Percentiles rank a stretch among this genome's conserved stretches.
These are phyloP conservation scores for Globisporangium middletonii DNA, from an alignment of 352 stramenopile genomes.

Conservation along the genomic window DNA sequence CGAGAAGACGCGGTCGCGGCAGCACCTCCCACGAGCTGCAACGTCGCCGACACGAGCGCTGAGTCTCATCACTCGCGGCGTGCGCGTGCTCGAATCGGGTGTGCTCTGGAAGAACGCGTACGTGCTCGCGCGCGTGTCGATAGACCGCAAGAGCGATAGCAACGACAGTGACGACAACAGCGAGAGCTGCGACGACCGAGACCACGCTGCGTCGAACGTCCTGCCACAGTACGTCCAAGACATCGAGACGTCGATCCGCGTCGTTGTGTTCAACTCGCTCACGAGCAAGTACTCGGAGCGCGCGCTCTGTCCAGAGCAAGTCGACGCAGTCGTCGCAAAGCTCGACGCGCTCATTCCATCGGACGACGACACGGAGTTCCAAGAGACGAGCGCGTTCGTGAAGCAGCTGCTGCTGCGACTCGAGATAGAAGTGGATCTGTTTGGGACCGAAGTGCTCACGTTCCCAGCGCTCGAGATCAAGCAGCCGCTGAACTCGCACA, in stretches of 20 bases:
- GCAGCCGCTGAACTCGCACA: constrained; percentile 10
- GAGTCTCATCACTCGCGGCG: neutral
- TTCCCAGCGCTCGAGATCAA: constrained; percentile 38
- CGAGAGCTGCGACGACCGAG: neutral
- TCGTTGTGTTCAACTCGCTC: constrained; percentile 12
- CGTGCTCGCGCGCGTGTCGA: constrained; percentile 30
- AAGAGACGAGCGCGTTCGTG: constrained; percentile 18
- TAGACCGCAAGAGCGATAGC: constrained; percentile 13
- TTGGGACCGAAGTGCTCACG: constrained; percentile 42
- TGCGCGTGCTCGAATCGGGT: constrained; percentile 37
- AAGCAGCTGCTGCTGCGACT: constrained; percentile 30
- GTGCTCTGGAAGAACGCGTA: constrained; percentile 52
- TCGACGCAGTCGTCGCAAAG: constrained; percentile 5
- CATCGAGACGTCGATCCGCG: neutral
- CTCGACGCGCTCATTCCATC: neutral
- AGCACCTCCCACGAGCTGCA: constrained; percentile 11
- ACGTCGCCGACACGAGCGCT: constrained; percentile 11
- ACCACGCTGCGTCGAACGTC: neutral
- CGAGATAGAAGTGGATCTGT: constrained; percentile 51
- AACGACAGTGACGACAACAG: neutral
- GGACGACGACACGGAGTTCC: neutral
- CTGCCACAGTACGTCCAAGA: constrained; percentile 9
- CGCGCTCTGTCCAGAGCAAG: constrained; percentile 6
- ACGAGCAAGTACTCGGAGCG: constrained; percentile 9
- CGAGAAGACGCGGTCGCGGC: constrained; percentile 13